A percentile compares a stretch with the other conserved stretches of the same genome.
Evolutionary conservation across 2,329 filamentous ascomycete genomes (phyloP).

Genomic region (Cladobotryum mycophilum): DNA sequence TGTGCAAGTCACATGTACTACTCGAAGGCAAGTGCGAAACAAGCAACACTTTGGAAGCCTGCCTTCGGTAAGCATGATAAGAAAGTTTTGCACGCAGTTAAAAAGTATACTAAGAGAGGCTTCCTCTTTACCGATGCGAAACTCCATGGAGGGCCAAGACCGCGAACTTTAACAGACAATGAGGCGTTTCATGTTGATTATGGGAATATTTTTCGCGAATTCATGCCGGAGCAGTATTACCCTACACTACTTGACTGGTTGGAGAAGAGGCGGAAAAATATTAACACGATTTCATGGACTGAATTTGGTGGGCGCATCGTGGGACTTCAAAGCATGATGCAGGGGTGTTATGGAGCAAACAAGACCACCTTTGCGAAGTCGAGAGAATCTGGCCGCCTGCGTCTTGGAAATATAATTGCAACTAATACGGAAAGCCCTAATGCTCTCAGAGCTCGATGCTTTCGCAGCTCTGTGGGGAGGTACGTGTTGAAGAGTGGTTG

Average conservation of each 20-base stretch:
- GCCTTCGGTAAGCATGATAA: not conserved
- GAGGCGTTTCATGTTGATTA: slow-evolving; percentile 5
- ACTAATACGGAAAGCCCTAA: not conserved
- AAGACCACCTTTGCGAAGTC: slow-evolving; percentile 5
- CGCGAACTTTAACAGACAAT: slow-evolving; percentile 4
- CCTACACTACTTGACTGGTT: slow-evolving; percentile 8
- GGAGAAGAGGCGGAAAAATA: slow-evolving; percentile 4
- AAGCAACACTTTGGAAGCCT: slow-evolving; percentile 5
- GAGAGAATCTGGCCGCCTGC: not conserved
- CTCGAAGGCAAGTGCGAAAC: not conserved
- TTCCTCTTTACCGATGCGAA: slow-evolving; percentile 2
- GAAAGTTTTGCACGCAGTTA: not conserved
- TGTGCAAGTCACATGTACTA: slow-evolving; percentile 11
- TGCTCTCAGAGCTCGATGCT: not conserved
- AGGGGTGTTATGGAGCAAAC: not conserved
- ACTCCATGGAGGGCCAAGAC: not conserved
- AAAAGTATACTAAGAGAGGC: slow-evolving; percentile 6
- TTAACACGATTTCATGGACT: slow-evolving; percentile 4
- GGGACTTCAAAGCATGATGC: not conserved
- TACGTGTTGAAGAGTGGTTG: not conserved
- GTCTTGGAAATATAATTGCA: slow-evolving; percentile 8
- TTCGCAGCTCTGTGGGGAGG: slow-evolving; percentile 4
- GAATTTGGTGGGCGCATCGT: slow-evolving; percentile 9
- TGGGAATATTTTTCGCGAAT: slow-evolving; percentile 5
- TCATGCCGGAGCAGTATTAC: slow-evolving; percentile 1